phyloP scores from a whole-genome alignment of 192 early-diverging fungal genomes.

The Backusella liffmaniae region DNA sequence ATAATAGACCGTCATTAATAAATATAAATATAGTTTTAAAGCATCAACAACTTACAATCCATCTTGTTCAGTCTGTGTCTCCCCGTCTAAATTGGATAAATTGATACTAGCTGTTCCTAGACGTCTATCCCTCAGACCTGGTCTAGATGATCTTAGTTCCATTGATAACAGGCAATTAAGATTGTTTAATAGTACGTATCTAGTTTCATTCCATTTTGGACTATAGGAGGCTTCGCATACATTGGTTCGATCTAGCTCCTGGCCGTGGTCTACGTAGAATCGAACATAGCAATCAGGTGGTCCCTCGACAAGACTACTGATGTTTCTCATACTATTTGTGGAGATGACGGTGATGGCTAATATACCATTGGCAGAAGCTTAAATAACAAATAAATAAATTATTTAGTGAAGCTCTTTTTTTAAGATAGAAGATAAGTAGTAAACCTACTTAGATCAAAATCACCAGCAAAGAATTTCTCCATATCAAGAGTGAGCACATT shows the following conservation, averaged over 20 bases:
- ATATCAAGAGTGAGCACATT: constrained; percentile 37
- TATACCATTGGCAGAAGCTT: constrained; percentile 33
- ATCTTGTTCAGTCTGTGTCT: constrained; percentile 16
- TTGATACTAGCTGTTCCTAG: constrained; percentile 24
- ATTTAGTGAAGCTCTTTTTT: background rate
- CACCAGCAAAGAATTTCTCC: constrained; percentile 27
- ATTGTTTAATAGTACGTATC: constrained; percentile 31
- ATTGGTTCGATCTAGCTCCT: constrained; percentile 29
- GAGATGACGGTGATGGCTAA: constrained; percentile 29
- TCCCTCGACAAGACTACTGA: constrained; percentile 2
- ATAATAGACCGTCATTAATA: background rate
- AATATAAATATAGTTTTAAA: background rate
- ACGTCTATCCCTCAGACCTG: constrained; percentile 26
- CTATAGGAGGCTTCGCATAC: constrained; percentile 13
- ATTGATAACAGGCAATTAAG: constrained; percentile 19
- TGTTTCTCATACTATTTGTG: constrained; percentile 17
- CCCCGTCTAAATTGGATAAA: constrained; percentile 8
- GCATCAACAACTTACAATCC: constrained; percentile 24
- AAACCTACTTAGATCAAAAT: constrained; percentile 31
- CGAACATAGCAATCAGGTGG: constrained; percentile 29
- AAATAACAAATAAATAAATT: background rate
- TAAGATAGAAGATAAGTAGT: background rate
- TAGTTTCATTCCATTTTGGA: constrained; percentile 35
- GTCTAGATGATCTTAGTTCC: constrained; percentile 18
- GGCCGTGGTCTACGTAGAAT: constrained; percentile 32